Base-by-base conservation (phyloP, 257 asterid species). In the Avicennia marina region DNA sequence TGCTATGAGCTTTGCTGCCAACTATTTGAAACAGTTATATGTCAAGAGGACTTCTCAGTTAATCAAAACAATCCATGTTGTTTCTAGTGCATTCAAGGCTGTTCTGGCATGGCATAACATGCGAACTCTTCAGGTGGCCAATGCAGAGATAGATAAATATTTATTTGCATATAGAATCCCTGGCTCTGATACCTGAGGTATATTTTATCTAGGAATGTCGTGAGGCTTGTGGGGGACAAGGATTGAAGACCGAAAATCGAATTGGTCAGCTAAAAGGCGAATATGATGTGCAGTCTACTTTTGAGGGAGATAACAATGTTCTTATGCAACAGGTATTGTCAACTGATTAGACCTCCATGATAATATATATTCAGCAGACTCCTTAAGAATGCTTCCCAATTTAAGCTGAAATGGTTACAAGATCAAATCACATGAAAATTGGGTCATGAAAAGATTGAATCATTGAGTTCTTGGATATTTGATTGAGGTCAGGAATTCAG, bases 211-310 rank as follows among this genome's bases (percentile, higher is more conserved):
- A 91, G 96, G 99, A 89, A 81, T 93, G 97, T 24, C 90, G 99
- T 12, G 99, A 93, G 78, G 99, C 97, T 8, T 89, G 97, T 64
- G 99, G 99, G 18, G 97, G 99, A 32, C 97, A 93, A 78, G 99
- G 99, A 29, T 31, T 86, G 65, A 93, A 89, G 78, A 86, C 95
- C 21, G 99, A 93, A 58, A 93, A 93, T 65, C 94, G 94, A 29
- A 67, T 93, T 60, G 99, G 97, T 62, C 99, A 84, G 62, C 77
- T 82, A 46, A 93, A 93, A 80, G 94, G 78, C 49, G 99, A 93
- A 80, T 84, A 45, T 64, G 99, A 93, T 54, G 99, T 84, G 75
- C 96, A 93, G 65, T 81, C 89, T 55, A 93, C 99, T 21, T 93
- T 93, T n/a, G 97, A 89, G 81, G 99, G 99, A 19, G 97, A 93